Base-by-base conservation (phyloP, 2,329 filamentous ascomycete genomes). In the Penicillium decumbens region DNA sequence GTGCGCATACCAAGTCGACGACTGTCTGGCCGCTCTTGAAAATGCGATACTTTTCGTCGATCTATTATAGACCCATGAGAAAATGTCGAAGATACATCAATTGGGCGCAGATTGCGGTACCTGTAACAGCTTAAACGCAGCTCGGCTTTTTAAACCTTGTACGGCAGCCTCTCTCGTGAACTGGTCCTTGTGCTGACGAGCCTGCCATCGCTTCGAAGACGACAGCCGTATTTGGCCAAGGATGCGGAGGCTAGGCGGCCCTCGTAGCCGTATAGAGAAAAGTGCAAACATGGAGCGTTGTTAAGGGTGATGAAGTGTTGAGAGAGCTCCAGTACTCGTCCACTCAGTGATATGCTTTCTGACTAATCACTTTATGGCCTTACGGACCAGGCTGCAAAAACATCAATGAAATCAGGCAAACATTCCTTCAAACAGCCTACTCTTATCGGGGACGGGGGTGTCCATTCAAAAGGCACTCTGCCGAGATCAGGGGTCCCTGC, bases 101-200 rank as follows among this genome's bases (percentile, higher is more conserved):
- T 35, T 6, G 25, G 20, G 27, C 8, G 29, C 3, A 29, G 13
- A 4, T 35, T 33, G 37, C 6, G 44, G 20, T 65, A 89, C 89
- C 77, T 96, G 88, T 15, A 96, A 72, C 8, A 98, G 76, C 71
- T 98, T 98, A 70, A 93, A 96, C 0, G 91, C 93, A 24, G 93
- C 93, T 54, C 93, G 83, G 62, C 89, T 95, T 71, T 92, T 96
- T 50, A 96, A 74, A 0, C 85, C 85, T 58, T 87, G 80, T 2
- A 95, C 83, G 63, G 83, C 87, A 40, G 93, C 91, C 60, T 87
- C 82, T 48, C 81, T 81, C 0, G 86, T 81, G 66, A 83, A 95
- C 15, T 71, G 72, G 72, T 98, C 93, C 35, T 72, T 79, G 33
- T 75, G 75, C 65, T 96, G 91, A 18, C 93, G 85, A 45, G 80